Conservation (phyloP, 257 asterid genomes). For the Eucommia ulmoides region DNA sequence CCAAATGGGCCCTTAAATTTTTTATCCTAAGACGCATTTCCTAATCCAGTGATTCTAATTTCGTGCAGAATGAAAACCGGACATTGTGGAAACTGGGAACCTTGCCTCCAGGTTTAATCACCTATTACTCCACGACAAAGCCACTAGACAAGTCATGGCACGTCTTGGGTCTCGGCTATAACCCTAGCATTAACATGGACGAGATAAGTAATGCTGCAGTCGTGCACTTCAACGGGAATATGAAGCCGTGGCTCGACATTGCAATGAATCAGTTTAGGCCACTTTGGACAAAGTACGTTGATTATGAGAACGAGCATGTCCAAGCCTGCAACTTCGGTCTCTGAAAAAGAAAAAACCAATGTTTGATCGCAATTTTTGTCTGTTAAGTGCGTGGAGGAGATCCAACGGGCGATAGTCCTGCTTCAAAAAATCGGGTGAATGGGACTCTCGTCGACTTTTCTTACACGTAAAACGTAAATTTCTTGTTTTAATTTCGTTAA, state of each 20-base stretch:
- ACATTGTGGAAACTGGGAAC: constrained; percentile 32
- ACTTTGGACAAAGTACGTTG: constrained; percentile 31
- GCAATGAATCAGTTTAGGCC: constrained; percentile 25
- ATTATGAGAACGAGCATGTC: constrained; percentile 16
- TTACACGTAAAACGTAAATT: too few species aligned
- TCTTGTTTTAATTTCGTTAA: too few species aligned
- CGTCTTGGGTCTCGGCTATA: constrained; percentile 32
- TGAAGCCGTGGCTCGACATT: constrained; percentile 36
- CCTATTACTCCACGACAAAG: constrained; percentile 26
- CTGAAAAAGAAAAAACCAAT: constrained; percentile 1
- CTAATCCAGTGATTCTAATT: too few species aligned
- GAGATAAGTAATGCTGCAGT: constrained; percentile 33
- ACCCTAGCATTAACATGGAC: constrained; percentile 28
- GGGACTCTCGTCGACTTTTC: too few species aligned
- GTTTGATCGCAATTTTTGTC: too few species aligned
- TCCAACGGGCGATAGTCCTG: constrained; percentile 10
- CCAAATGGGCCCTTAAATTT: too few species aligned
- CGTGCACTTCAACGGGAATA: constrained; percentile 34
- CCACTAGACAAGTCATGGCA: constrained; percentile 28
- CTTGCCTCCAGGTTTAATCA: constrained; percentile 28
- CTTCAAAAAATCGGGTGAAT: not conserved
- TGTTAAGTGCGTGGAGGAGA: too few species aligned
- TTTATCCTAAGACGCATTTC: too few species aligned
- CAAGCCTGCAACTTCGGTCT: constrained; percentile 18
- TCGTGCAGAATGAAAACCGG: constrained; percentile 33